Evolutionary conservation across 495 filamentous ascomycete genomes (phyloP).

Genomic region (Extremus antarcticus): DNA sequence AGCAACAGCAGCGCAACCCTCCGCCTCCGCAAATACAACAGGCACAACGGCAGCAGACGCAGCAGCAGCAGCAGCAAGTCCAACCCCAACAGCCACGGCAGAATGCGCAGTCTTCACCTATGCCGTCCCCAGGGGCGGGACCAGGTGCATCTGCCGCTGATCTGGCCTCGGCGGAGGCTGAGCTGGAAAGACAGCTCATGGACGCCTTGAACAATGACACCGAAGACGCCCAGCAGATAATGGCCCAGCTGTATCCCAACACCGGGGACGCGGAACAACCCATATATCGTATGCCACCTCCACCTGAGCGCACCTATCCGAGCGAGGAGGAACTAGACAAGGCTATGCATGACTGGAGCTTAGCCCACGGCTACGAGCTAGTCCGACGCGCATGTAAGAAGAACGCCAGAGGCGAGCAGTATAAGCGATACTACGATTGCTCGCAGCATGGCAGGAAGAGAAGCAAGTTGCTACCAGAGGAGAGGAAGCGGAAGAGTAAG

Average conservation of each 20-base stretch:
- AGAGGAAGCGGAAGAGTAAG: not conserved
- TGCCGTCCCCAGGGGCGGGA: not conserved
- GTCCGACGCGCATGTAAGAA: slow-evolving; percentile 15
- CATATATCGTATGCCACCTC: slow-evolving; percentile 16
- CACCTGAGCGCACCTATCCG: slow-evolving; percentile 15
- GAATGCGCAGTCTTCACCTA: not conserved
- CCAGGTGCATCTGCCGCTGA: slow-evolving; percentile 5
- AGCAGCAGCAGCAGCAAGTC: slow-evolving; percentile 2
- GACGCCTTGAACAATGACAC: slow-evolving; percentile 6
- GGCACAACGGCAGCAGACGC: slow-evolving; percentile 6
- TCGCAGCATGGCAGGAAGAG: slow-evolving; percentile 12
- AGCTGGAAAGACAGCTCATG: slow-evolving; percentile 12
- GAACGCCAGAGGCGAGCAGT: slow-evolving; percentile 12
- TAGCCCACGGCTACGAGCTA: slow-evolving; percentile 18
- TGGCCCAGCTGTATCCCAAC: not conserved
- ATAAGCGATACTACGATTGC: slow-evolving; percentile 21
- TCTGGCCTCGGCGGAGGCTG: not conserved
- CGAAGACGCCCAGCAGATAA: not conserved
- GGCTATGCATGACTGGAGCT: slow-evolving; percentile 11
- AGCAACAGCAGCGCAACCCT: not conserved
- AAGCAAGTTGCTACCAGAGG: slow-evolving; percentile 5
- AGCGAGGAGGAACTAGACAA: slow-evolving; percentile 12
- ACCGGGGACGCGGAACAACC: not conserved
- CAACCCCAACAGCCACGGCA: slow-evolving; percentile 3
- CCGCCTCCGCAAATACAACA: not conserved